Evolutionary conservation across 2,329 filamentous ascomycete species (phyloP), one percentile per base, ranked within the genome.

Genomic region (Xylariales sp.): DNA sequence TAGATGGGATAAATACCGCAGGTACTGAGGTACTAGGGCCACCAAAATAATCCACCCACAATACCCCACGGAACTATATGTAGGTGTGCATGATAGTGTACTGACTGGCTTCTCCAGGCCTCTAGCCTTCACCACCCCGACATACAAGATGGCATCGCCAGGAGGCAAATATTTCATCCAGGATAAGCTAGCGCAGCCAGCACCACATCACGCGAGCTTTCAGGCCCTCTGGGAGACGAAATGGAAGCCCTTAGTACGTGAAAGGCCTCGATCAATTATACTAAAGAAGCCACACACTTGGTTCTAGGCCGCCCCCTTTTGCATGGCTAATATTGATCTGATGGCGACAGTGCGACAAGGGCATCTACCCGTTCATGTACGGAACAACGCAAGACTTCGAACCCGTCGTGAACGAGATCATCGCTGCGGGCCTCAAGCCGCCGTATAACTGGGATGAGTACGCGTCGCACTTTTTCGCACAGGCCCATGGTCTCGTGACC

Each of bases 331-430:
- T 62, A 30, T 49, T 70, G 30, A 66, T 18, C 2, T 1, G 12
- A 16, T 10, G n/a, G 32, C 9, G 7, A 18, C 39, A 76, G 75
- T 76, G 75, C 28, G 68, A 78, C 54, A 74, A 72, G 75, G 78
- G 78, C 5, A 58, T 79, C n/a, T 80, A 80, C 71, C 78, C 78
- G 5, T 80, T 80, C 69, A 79, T 79, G 75, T 79, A 76, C 60
- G 77, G 76, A 7, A 61, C 67, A 7, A 72, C 71, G 34, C 50
- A 69, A 46, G 78, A 79, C 64, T 79, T 80, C 65, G 72, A 79
- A 64, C 77, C 78, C 3, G 71, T 79, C 3, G 77, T 74, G 23
- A 71, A 77, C 18, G 46, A 58, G 23, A 78, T 80, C 54, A 70
- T 78, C 36, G 65, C 71, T 18, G 76, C 77, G 58, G 80, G 79